phyloP scores from a whole-genome alignment of 179 eudicot genomes.

The Gypsophila paniculata region DNA sequence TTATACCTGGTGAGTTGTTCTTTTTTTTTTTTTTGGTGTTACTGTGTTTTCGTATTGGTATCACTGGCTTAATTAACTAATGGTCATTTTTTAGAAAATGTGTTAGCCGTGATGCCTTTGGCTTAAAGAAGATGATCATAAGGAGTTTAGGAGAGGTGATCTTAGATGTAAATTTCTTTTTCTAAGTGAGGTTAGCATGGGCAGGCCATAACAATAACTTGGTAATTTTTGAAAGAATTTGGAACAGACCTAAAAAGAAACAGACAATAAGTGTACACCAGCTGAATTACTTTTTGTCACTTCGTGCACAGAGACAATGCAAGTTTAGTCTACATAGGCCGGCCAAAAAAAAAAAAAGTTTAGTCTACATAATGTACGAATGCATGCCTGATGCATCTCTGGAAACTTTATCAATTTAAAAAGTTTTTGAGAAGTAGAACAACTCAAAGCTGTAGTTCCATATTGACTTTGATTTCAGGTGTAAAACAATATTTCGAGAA shows the following conservation, averaged over 20 bases:
- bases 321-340: background rate
- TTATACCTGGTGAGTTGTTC: conserved; percentile 76
- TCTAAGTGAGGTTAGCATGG: background rate
- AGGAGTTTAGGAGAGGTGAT: background rate
- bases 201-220: background rate
- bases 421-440: too few relatives aligned
- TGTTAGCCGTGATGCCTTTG: background rate
- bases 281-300: background rate
- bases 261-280: background rate
- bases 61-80: background rate
- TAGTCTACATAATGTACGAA: background rate
- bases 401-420: too few relatives aligned
- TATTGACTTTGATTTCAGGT: too few relatives aligned
- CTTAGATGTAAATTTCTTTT: background rate
- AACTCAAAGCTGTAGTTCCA: too few relatives aligned
- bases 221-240: background rate
- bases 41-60: background rate
- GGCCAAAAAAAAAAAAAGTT: too few relatives aligned
- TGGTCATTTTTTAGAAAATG: background rate
- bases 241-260: background rate
- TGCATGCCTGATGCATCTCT: background rate
- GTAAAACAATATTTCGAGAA: background rate
- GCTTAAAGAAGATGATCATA: background rate
- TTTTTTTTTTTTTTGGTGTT: background rate
- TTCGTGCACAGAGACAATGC: background rate